phyloP scores from a whole-genome alignment of 108 stramenopile species.

The Cyclotella kingstonii region DNA sequence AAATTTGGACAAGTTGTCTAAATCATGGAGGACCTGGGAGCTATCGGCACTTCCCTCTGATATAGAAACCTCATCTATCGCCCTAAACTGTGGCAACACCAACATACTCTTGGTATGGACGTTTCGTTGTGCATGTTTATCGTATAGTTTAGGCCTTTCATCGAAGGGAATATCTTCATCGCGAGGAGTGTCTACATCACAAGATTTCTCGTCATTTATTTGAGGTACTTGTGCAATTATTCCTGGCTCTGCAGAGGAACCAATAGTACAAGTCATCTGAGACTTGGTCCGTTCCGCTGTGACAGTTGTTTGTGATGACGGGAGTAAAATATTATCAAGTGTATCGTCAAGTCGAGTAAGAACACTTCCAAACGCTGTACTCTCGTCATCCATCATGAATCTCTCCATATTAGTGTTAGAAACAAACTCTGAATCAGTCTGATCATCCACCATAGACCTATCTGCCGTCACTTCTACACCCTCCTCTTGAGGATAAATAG shows the following conservation, averaged over 20 bases:
- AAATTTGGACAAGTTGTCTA: conserved; percentile 20
- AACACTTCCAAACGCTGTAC: conserved; percentile 22
- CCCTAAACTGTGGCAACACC: too few species aligned
- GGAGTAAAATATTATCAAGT: neutral
- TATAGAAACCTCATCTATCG: conserved; percentile 6
- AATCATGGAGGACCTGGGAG: conserved; percentile 25
- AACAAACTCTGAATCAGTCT: conserved; percentile 9
- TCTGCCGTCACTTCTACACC: conserved; percentile 25
- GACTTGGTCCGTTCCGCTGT: neutral
- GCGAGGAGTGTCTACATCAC: conserved; percentile 23
- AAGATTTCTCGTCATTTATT: too few species aligned
- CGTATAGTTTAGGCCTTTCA: conserved; percentile 10
- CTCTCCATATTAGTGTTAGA: conserved; percentile 14
- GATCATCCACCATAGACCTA: neutral
- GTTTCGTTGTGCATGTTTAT: neutral
- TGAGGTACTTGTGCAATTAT: conserved; percentile 4
- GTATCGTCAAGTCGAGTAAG: conserved; percentile 2
- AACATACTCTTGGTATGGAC: neutral
- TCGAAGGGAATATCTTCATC: conserved; percentile 45
- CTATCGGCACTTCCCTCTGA: conserved; percentile 15
- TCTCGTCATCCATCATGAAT: conserved; percentile 13
- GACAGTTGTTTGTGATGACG: neutral
- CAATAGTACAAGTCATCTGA: too few species aligned
- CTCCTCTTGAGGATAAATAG: conserved; percentile 12
- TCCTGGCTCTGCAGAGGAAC: conserved; percentile 9